Evolutionary conservation across 164 flowering plant species (phyloP).

Genomic region (Liquidambar formosana): DNA sequence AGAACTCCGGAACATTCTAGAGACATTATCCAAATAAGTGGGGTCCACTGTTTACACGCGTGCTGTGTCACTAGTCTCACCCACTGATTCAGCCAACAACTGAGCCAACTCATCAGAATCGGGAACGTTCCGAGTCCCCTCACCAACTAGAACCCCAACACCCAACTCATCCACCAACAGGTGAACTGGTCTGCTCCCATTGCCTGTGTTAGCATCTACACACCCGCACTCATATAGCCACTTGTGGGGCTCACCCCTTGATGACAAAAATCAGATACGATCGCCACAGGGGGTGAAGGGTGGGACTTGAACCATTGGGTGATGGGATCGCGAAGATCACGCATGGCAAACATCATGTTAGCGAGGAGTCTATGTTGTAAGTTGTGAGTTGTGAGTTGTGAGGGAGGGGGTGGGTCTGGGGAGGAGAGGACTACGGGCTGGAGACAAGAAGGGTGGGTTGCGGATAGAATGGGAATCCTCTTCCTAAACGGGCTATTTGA

Average conservation of each 20-base stretch:
- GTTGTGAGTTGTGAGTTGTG: too few species aligned
- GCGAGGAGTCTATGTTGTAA: neutral
- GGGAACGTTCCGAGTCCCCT: constrained; percentile 1
- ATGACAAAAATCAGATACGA: constrained; percentile 37
- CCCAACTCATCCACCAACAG: constrained; percentile 12
- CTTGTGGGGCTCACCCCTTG: constrained; percentile 43
- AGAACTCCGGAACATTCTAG: too few species aligned
- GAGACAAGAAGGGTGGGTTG: constrained; percentile 20
- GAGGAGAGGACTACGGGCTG: constrained; percentile 30
- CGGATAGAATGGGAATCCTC: too few species aligned
- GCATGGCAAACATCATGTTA: constrained; percentile 14
- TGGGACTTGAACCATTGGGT: constrained; percentile 28
- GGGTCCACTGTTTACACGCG: too few species aligned
- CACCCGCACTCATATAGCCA: constrained; percentile 26
- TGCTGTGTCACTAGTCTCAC: too few species aligned
- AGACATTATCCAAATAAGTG: too few species aligned
- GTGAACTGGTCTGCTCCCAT: constrained; percentile 28
- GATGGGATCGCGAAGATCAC: constrained; percentile 14
- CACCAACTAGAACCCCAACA: constrained; percentile 2
- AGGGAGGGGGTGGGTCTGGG: neutral
- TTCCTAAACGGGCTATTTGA: too few species aligned
- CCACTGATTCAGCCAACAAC: neutral
- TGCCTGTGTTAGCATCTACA: constrained; percentile 33
- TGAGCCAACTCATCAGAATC: constrained; percentile 3
- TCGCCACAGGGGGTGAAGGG: constrained; percentile 27